These are phyloP conservation scores for Rhodotorula sp. DNA, from an alignment of 1,284 basidiomycete genomes.

Conservation along the genomic window DNA sequence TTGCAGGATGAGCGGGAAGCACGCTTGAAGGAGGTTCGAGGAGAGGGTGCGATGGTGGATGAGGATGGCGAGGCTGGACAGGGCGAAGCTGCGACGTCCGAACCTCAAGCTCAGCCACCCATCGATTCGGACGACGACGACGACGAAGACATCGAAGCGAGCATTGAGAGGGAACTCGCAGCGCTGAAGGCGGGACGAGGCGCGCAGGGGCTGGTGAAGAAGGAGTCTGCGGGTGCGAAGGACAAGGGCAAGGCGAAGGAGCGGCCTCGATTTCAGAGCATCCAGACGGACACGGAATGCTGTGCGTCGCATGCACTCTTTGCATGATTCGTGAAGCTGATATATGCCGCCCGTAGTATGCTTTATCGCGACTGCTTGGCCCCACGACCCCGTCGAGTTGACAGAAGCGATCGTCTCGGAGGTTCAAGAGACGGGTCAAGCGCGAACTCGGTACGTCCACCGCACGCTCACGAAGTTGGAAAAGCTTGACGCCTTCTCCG, in stretches of 20 bases:
- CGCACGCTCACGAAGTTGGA: background rate
- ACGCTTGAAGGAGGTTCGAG: background rate
- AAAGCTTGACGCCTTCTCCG: background rate
- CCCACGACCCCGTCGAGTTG: conserved; percentile 39
- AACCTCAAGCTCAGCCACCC: background rate
- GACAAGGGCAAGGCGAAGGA: conserved; percentile 23
- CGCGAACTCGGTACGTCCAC: conserved; percentile 24
- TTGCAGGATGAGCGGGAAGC: conserved; percentile 6
- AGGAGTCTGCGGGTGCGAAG: background rate
- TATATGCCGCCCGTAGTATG: conserved; percentile 4
- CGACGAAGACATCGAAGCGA: conserved; percentile 32
- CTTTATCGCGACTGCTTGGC: conserved; percentile 37
- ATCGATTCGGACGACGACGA: conserved; percentile 20
- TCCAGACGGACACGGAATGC: conserved; percentile 38
- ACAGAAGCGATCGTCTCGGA: conserved; percentile 32
- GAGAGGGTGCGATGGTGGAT: background rate
- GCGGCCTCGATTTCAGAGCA: conserved; percentile 30
- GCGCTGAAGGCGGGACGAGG: conserved; percentile 18
- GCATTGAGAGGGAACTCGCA: conserved; percentile 27
- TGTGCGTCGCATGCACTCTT: conserved; percentile 8
- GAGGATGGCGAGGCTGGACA: background rate
- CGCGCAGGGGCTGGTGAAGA: background rate
- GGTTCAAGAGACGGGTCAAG: conserved; percentile 24
- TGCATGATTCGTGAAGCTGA: background rate
- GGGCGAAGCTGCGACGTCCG: background rate